Conservation (phyloP, 345 rosid genomes). For the Raphanus raphanistrum region DNA sequence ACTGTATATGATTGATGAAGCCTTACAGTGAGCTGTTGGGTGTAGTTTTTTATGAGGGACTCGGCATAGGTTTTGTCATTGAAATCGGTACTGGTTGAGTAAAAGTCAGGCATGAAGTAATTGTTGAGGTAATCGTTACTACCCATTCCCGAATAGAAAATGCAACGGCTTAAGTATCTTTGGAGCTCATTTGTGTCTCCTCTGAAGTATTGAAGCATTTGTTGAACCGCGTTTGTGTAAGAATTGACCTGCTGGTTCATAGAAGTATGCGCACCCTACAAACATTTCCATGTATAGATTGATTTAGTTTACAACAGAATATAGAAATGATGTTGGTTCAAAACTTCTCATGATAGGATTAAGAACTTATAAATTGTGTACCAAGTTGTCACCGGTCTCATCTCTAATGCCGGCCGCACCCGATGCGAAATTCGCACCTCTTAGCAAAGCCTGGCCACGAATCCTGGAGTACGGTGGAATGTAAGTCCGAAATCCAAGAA, state of each 20-base stretch:
- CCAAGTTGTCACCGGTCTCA: constrained; percentile 88
- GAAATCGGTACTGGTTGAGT: constrained; percentile 58
- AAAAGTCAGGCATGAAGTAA: constrained; percentile 80
- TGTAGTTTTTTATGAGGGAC: constrained; percentile 67
- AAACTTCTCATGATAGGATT: not conserved
- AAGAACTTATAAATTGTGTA: constrained; percentile 9
- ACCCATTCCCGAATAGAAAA: constrained; percentile 74
- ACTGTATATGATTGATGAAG: not conserved
- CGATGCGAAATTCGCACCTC: constrained; percentile 83
- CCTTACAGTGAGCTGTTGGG: constrained; percentile 62
- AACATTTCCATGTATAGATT: constrained; percentile 1
- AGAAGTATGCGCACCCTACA: constrained; percentile 71
- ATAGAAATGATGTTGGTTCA: not conserved
- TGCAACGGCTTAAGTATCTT: constrained; percentile 64
- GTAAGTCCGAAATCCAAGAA: constrained; percentile 59
- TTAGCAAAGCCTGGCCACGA: constrained; percentile 52
- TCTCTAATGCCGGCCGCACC: constrained; percentile 93
- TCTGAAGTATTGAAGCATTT: constrained; percentile 66
- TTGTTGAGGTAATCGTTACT: constrained; percentile 93
- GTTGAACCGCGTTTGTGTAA: constrained; percentile 48
- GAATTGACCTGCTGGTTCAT: constrained; percentile 66
- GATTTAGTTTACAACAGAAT: not conserved
- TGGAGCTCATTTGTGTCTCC: constrained; percentile 54
- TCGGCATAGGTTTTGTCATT: constrained; percentile 60
- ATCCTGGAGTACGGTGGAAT: constrained; percentile 65